Conservation (phyloP, 1,139 yeast species). For the Hyphopichia burtonii region DNA sequence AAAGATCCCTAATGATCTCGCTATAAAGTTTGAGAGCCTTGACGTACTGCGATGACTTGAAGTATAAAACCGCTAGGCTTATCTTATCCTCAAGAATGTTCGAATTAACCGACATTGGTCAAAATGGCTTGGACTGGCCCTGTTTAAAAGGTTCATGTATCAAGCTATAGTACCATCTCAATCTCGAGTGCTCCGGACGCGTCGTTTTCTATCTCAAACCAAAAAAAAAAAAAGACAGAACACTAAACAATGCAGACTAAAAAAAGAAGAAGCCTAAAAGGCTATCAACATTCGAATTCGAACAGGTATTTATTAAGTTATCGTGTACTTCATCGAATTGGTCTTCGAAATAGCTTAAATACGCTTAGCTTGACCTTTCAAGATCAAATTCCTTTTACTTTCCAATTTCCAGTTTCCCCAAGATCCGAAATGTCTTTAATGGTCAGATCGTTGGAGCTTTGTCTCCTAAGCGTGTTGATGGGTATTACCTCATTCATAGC, state of each 20-base stretch:
- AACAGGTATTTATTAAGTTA: too few relatives aligned
- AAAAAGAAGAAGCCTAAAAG: too few relatives aligned
- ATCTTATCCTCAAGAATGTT: slow-evolving; percentile 28
- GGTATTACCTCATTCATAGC: slow-evolving; percentile 29
- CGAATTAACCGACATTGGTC: slow-evolving; percentile 2
- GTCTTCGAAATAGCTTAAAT: too few relatives aligned
- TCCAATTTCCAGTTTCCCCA: too few relatives aligned
- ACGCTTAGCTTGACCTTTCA: too few relatives aligned
- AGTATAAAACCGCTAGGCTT: slow-evolving; percentile 31
- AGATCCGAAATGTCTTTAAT: background rate
- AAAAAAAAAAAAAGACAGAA: background rate
- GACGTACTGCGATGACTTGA: slow-evolving; percentile 27
- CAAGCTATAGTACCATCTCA: too few relatives aligned
- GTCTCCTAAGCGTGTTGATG: slow-evolving; percentile 20
- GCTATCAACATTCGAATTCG: background rate
- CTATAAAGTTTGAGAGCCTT: slow-evolving; percentile 27
- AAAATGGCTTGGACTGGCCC: too few relatives aligned
- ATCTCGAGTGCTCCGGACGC: too few relatives aligned
- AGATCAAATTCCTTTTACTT: too few relatives aligned
- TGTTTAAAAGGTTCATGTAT: too few relatives aligned
- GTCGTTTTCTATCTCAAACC: too few relatives aligned
- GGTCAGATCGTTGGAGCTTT: background rate
- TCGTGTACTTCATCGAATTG: too few relatives aligned
- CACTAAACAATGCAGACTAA: background rate
- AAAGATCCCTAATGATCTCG: slow-evolving; percentile 16